Conservation (phyloP, 257 asterid species). For the Plantago ovata region DNA sequence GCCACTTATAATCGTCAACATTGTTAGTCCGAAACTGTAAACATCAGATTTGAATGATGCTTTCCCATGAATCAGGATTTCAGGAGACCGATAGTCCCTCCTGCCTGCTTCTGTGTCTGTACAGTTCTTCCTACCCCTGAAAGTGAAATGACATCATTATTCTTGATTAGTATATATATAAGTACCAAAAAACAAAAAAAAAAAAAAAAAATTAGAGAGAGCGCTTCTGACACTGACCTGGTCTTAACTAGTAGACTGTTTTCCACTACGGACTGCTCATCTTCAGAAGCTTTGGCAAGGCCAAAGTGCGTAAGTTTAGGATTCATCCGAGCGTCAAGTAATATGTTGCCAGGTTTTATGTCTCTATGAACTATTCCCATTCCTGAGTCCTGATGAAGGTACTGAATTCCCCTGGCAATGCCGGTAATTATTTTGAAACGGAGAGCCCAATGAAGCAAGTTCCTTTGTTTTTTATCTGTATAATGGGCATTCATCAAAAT, state of each 20-base stretch:
- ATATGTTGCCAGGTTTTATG: conserved; percentile 20
- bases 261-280: conserved; percentile 13
- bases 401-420: conserved; percentile 24
- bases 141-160: not conserved
- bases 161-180: not conserved
- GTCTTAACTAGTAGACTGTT: not conserved
- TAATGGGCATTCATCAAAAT: not conserved
- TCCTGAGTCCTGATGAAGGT: conserved; percentile 20
- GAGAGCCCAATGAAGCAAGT: conserved; percentile 13
- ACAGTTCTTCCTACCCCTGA: no score
- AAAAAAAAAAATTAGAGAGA: not conserved
- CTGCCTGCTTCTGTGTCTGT: not conserved
- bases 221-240: not conserved
- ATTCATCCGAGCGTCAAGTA: conserved; percentile 24
- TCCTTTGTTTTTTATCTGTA: conserved; percentile 2
- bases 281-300: conserved; percentile 7
- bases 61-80: not conserved
- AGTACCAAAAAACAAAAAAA: not conserved
- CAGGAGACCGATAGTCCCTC: conserved; percentile 25
- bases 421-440: conserved; percentile 26
- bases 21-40: conserved; percentile 21
- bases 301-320: conserved; percentile 25
- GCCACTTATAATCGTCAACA: conserved; percentile 23
- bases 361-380: conserved; percentile 16
- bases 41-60: conserved; percentile 18